Evolutionary conservation across 495 filamentous ascomycete species (phyloP).

Genomic region (Podospora fimiseda): DNA sequence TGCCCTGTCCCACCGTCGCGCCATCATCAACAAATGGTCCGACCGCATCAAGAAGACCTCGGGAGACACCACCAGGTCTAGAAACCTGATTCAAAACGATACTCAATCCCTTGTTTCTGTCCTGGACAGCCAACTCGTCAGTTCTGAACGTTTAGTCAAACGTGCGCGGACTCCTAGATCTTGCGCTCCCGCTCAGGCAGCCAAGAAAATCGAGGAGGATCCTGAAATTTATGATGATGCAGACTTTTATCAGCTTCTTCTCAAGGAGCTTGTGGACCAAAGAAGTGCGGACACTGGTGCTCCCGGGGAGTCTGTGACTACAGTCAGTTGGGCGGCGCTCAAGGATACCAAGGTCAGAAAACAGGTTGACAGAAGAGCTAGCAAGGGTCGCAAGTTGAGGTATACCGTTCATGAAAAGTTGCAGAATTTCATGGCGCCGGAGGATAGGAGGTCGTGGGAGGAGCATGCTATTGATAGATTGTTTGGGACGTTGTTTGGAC

Average conservation of each 20-base stretch:
- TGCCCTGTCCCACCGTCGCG: slow-evolving; percentile 42
- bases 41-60: slow-evolving; percentile 41
- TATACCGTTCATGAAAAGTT: slow-evolving; percentile 95
- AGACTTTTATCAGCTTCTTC: slow-evolving; percentile 83
- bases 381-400: slow-evolving; percentile 88
- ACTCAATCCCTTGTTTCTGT: slow-evolving; percentile 60
- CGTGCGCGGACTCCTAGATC: slow-evolving; percentile 61
- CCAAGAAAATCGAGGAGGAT: slow-evolving; percentile 46
- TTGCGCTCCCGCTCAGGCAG: slow-evolving; percentile 62
- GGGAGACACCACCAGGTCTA: slow-evolving; percentile 36
- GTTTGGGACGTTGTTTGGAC: slow-evolving; percentile 82
- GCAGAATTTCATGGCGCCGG: slow-evolving; percentile 95
- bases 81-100: slow-evolving; percentile 46
- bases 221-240: slow-evolving; percentile 77
- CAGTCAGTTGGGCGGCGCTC: slow-evolving; percentile 55
- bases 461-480: slow-evolving; percentile 73
- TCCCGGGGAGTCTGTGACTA: slow-evolving; percentile 37
- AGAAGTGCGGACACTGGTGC: slow-evolving; percentile 56
- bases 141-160: slow-evolving; percentile 59
- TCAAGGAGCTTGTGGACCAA: slow-evolving; percentile 88
- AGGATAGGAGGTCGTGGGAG: slow-evolving; percentile 73
- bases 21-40: slow-evolving; percentile 64
- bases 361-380: slow-evolving; percentile 84
- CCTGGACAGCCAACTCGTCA: slow-evolving; percentile 67
- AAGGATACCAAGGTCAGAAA: slow-evolving; percentile 78